Conservation (phyloP, 106 monocot species). For the Gastrodia elata region DNA sequence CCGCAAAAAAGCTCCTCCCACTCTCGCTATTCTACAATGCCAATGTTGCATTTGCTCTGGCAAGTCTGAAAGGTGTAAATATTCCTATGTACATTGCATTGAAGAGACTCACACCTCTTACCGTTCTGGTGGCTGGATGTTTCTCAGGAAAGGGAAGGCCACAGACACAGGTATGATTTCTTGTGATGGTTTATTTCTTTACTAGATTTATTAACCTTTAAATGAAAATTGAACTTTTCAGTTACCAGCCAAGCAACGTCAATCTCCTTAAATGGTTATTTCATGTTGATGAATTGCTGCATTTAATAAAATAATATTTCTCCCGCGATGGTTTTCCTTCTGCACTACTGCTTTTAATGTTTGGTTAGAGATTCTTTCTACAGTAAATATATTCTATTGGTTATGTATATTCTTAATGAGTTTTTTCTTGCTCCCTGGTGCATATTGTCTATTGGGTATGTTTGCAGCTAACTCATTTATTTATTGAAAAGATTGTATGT, state of each 20-base stretch:
- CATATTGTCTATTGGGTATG: no score
- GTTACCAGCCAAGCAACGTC: neutral
- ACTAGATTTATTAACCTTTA: neutral
- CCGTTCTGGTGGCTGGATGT: slow-evolving; percentile 69
- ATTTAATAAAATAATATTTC: no score
- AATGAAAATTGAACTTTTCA: neutral
- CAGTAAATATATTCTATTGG: no score
- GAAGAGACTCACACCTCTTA: slow-evolving; percentile 94
- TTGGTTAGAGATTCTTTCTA: no score
- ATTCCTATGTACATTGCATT: slow-evolving; percentile 99
- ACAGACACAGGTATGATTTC: slow-evolving; percentile 49
- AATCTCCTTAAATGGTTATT: no score
- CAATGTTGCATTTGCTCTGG: slow-evolving; percentile 94
- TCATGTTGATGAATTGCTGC: neutral
- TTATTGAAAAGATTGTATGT: no score
- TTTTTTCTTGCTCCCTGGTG: no score
- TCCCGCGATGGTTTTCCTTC: no score
- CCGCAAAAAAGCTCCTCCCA: slow-evolving; percentile 89
- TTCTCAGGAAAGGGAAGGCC: slow-evolving; percentile 80
- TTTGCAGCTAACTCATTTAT: no score
- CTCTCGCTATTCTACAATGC: slow-evolving; percentile 94
- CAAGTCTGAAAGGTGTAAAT: slow-evolving; percentile 91
- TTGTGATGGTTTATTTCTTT: neutral
- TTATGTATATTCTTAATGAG: no score
- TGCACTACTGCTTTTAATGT: no score